Percentiles rank a stretch among this genome's conserved stretches.
phyloP scores from a whole-genome alignment of 129 eudicot species.

The Flaveria robusta region DNA sequence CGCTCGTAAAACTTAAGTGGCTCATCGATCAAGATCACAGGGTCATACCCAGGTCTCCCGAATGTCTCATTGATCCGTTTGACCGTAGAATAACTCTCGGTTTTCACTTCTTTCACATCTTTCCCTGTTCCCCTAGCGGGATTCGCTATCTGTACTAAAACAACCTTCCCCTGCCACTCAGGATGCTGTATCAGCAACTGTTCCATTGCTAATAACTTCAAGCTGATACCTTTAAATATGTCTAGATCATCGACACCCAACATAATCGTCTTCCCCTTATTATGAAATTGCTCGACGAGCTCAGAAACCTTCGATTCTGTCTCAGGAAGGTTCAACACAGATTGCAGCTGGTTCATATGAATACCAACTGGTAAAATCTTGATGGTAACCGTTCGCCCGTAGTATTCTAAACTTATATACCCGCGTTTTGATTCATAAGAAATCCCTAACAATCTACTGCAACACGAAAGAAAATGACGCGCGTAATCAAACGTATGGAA shows the following conservation, averaged over 20 bases:
- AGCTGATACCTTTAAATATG: slow-evolving; percentile 78
- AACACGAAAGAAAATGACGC: slow-evolving; percentile 78
- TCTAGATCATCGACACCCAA: slow-evolving; percentile 88
- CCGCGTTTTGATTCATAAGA: slow-evolving; percentile 82
- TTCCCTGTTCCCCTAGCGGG: slow-evolving; percentile 88
- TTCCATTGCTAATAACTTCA: slow-evolving; percentile 79
- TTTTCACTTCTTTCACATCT: slow-evolving; percentile 79
- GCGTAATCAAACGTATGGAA: slow-evolving; percentile 93
- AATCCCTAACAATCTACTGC: slow-evolving; percentile 75
- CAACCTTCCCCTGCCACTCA: slow-evolving; percentile 80
- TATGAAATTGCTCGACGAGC: slow-evolving; percentile 51
- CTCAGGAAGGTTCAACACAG: slow-evolving; percentile 59
- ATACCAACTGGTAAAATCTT: slow-evolving; percentile 86
- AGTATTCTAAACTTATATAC: slow-evolving; percentile 78
- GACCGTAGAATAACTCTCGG: slow-evolving; percentile 62
- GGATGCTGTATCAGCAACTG: slow-evolving; percentile 77
- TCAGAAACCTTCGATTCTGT: slow-evolving; percentile 69
- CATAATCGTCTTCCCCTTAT: slow-evolving; percentile 61
- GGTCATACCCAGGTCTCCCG: slow-evolving; percentile 69
- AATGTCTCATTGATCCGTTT: slow-evolving; percentile 62
- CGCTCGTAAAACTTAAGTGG: slow-evolving; percentile 69
- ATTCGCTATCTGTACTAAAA: slow-evolving; percentile 81
- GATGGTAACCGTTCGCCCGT: slow-evolving; percentile 76
- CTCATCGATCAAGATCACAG: slow-evolving; percentile 60
- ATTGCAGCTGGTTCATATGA: slow-evolving; percentile 75